Evolutionary conservation across 2,329 filamentous ascomycete species (phyloP), one percentile per base, ranked within the genome.

Genomic region (Talaromyces sp.): DNA sequence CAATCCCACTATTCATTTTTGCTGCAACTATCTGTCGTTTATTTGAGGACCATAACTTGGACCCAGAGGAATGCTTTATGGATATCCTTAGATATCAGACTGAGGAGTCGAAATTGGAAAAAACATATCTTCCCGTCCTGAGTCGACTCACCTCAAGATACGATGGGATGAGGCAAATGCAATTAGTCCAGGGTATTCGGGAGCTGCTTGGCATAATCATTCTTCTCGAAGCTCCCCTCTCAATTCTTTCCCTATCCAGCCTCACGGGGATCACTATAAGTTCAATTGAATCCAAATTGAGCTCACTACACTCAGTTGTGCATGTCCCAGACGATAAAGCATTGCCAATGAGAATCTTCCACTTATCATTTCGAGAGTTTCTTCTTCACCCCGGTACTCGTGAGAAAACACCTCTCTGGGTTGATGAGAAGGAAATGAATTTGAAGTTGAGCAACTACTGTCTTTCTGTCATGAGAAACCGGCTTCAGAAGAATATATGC

Each of bases 361-460:
- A 75, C 65, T 65, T 70, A 58, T 77, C 73, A 58, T 77, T 77
- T 61, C 70, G 72, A 43, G 72, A 77, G 65, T 76, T 74, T 58
- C 71, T 76, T 15, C 66, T 75, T 31, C 64, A 73, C 61, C 17
- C 47, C 5, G 31, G 68, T 25, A 73, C 68, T 66, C 60, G 58
- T 31, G 63, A 66, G 5, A 65, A 17, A 15, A 51, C 43, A 64
- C 66, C 22, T 60, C 72, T 77, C 66, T 71, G 72, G 72, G 68
- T 76, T 63, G 65, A 65, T 34, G 11, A 60, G 15, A 17, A 15
- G 2, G 11, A 60, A 5, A 51, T 49, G 10, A 27, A 25, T 29
- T 29, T 3, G 17, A 51, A 36, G 15, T 17, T 15, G 19, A 34
- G 4, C 25, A 31, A 8, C 15, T 38, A 36, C n/a, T 38, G 54